These are phyloP conservation scores for Gastrolobium bilobum DNA, from an alignment of 306 rosid genomes.

Conservation along the genomic window DNA sequence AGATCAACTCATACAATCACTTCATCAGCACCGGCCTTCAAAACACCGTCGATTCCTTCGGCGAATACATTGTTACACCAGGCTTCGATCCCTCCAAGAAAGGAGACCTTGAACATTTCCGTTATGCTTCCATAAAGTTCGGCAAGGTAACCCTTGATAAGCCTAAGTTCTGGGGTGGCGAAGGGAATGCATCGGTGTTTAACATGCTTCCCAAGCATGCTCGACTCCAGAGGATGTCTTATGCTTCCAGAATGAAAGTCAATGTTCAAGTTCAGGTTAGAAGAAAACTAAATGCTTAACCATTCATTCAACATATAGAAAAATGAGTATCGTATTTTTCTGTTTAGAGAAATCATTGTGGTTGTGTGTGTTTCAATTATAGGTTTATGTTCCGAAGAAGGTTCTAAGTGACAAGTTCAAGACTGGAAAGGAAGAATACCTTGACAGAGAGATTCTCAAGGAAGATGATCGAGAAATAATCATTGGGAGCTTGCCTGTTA, in stretches of 20 bases:
- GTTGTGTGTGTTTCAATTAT: not conserved
- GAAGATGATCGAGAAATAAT: constrained; percentile 65
- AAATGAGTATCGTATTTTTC: too few relatives aligned
- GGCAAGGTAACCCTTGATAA: constrained; percentile 74
- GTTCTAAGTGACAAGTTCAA: constrained; percentile 85
- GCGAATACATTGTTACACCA: constrained; percentile 74
- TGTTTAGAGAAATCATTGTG: too few relatives aligned
- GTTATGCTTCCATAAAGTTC: constrained; percentile 76
- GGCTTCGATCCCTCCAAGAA: constrained; percentile 93
- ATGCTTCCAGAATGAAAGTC: constrained; percentile 74
- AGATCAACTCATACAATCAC: constrained; percentile 80
- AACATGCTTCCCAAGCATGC: constrained; percentile 93
- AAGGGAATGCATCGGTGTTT: constrained; percentile 61
- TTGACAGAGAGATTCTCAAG: constrained; percentile 53
- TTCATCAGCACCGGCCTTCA: constrained; percentile 68
- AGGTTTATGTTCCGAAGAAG: constrained; percentile 71
- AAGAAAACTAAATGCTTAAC: too few relatives aligned
- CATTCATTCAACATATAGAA: too few relatives aligned
- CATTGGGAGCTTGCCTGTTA: constrained; percentile 87
- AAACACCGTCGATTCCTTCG: constrained; percentile 69
- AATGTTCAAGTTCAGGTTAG: constrained; percentile 67
- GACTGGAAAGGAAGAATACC: constrained; percentile 72
- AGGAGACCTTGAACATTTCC: constrained; percentile 69
- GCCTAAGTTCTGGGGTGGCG: constrained; percentile 86
- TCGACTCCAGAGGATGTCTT: constrained; percentile 93